Evolutionary conservation across 2,329 filamentous ascomycete genomes (phyloP), one percentile per base, ranked within the genome.

Genomic region (Trichoderma arundinaceum): DNA sequence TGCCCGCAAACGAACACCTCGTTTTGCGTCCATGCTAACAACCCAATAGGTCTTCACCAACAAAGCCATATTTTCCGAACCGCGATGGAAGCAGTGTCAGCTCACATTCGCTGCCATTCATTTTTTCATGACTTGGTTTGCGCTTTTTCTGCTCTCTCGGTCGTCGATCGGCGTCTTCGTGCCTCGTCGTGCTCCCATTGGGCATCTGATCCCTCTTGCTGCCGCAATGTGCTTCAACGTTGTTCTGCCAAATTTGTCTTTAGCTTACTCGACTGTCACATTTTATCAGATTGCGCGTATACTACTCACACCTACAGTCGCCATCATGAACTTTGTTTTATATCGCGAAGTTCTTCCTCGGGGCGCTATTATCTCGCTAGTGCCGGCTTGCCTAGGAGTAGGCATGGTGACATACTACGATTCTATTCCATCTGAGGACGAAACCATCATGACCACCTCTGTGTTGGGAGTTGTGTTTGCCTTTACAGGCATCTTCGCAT

Each of bases 201-300:
- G 79, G 66, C 82, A 86, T 41, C 84, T 91, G 64, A 77, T 90
- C 17, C 89, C 88, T 3, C 80, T 91, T n/a, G 86, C 87, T 2
- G 72, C 88, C 35, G 84, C 87, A 71, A 90, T 91, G 88, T 83
- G 86, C 59, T 80, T 88, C 66, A 90, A 90, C 75, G 87, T 91
- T 73, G 87, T 91, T 68, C 80, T 91, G 9, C 88, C 87, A 9
- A 91, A 91, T 72, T 77, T 90, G 7, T 90, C 87, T 1, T 80
- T 91, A 49, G 88, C 88, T 35, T 89, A 86, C 74, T 90, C 88
- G 22, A 85, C 84, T 58, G 85, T 91, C 48, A 88, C 87, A 48
- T 90, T 91, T 74, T 91, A 90, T 75, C 88, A 91, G 74, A 84
- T 90, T 56, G 87, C 86, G 4, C 84, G 88, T 28, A 88, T 90